A percentile compares a stretch with the other conserved stretches of the same genome.
Conservation (phyloP, 768 basidiomycete genomes). For the Fomitopsis pulvina region DNA sequence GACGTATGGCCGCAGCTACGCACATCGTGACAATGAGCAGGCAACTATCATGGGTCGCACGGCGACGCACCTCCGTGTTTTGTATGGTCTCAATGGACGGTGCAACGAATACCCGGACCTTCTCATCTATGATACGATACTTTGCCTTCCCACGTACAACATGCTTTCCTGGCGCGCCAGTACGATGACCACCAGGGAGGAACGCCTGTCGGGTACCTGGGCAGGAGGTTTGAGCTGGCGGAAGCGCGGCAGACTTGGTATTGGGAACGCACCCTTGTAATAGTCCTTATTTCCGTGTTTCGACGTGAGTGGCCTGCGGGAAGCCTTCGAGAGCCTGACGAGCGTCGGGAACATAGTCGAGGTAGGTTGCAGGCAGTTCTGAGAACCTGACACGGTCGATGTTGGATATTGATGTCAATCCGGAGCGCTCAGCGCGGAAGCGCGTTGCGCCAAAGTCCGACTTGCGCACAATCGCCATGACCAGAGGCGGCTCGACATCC, state of each 20-base stretch:
- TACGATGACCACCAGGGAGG: conserved; percentile 79
- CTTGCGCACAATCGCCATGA: not conserved
- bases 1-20: conserved; percentile 70
- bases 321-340: conserved; percentile 67
- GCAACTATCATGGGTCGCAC: not conserved
- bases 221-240: not conserved
- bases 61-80: conserved; percentile 43
- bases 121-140: conserved; percentile 74
- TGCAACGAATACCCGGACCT: conserved; percentile 80
- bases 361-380: not conserved
- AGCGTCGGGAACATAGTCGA: conserved; percentile 60
- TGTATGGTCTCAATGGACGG: conserved; percentile 63
- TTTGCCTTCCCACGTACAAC: conserved; percentile 71
- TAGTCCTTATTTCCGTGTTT: conserved; percentile 94
- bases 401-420: not conserved
- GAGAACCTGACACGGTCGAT: not conserved
- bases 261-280: conserved; percentile 71
- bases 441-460: not conserved
- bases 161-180: conserved; percentile 85
- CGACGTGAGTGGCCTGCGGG: conserved; percentile 71
- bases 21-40: not conserved
- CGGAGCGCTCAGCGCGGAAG: not conserved
- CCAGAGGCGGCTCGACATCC: not conserved
- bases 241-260: not conserved
- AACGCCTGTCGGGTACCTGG: conserved; percentile 78